Conservation (phyloP, 2,329 filamentous ascomycete species). For the Fusarium temperatum region DNA sequence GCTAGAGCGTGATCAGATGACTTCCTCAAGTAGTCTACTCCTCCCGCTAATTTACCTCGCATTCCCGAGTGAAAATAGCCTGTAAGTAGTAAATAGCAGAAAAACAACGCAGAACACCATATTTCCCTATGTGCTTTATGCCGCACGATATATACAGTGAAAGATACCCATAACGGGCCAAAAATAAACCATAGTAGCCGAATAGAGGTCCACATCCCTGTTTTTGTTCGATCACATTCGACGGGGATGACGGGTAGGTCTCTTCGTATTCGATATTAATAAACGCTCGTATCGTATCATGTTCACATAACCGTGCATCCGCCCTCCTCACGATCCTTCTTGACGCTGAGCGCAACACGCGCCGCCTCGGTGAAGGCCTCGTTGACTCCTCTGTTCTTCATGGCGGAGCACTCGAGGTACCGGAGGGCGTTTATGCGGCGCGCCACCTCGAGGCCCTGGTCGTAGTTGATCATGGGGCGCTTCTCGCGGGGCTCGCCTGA, state of each 20-base stretch:
- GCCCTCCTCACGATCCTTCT: constrained; percentile 69
- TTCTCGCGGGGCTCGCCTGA: constrained; percentile 60
- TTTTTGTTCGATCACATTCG: constrained; percentile 3
- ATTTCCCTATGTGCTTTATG: constrained; percentile 41
- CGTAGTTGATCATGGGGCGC: constrained; percentile 84
- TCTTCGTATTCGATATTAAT: constrained; percentile 30
- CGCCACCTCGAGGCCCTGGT: constrained; percentile 89
- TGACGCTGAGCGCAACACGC: constrained; percentile 84
- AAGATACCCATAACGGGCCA: constrained; percentile 1
- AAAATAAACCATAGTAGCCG: constrained; percentile 13
- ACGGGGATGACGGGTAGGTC: not conserved
- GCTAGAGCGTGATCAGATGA: not conserved
- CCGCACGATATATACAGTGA: constrained; percentile 43
- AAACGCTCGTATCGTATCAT: constrained; percentile 28
- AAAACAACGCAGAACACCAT: constrained; percentile 35
- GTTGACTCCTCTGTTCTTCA: constrained; percentile 97
- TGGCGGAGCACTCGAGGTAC: constrained; percentile 98
- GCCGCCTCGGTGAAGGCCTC: constrained; percentile 98
- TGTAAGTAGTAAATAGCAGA: constrained; percentile 3
- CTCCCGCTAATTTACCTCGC: not conserved
- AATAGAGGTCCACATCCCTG: constrained; percentile 4
- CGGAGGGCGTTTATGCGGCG: constrained; percentile 90
- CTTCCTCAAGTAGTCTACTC: constrained; percentile 22
- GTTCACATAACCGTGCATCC: constrained; percentile 69
- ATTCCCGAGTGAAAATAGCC: not conserved